These are phyloP conservation scores for Tulasnella sp. DNA, from an alignment of 768 basidiomycete genomes.

Conservation along the genomic window DNA sequence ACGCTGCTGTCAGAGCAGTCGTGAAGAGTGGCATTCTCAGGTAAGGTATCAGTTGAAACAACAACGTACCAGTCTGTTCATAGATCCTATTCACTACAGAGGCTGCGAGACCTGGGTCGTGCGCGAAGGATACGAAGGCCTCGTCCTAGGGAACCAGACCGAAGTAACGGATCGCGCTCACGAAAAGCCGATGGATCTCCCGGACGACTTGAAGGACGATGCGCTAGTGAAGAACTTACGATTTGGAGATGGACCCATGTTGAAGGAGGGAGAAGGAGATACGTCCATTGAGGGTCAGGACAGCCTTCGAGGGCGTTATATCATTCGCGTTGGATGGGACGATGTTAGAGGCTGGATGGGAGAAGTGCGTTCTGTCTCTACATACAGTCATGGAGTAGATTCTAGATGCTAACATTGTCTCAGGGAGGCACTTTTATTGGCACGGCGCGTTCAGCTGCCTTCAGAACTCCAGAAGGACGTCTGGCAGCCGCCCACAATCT, in stretches of 20 bases:
- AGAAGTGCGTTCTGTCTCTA: conserved; percentile 40
- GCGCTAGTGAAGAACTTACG: conserved; percentile 57
- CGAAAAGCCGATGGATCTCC: conserved; percentile 20
- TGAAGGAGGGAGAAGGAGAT: conserved; percentile 57
- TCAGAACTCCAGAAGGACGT: conserved; percentile 81
- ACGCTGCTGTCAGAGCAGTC: conserved; percentile 85
- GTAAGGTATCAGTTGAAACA: conserved; percentile 32
- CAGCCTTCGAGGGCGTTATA: conserved; percentile 80
- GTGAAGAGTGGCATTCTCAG: conserved; percentile 87
- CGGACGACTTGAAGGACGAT: conserved; percentile 22
- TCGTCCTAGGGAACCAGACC: conserved; percentile 77
- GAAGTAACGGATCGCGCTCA: conserved; percentile 18
- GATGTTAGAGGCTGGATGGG: conserved; percentile 94
- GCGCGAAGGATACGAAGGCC: conserved; percentile 96
- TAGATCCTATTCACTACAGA: conserved; percentile 32
- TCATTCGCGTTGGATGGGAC: conserved; percentile 95
- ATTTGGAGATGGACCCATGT: conserved; percentile 67
- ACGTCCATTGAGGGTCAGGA: conserved; percentile 54
- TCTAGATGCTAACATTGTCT: neutral
- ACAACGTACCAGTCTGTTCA: no score
- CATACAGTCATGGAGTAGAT: neutral
- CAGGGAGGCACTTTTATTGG: conserved; percentile 94
- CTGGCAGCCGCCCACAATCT: conserved; percentile 82
- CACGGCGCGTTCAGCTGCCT: conserved; percentile 76
- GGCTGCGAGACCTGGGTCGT: conserved; percentile 95